Evolutionary conservation across 371 early-diverging fungal species (phyloP).

Genomic region (Apophysomyces trapeziformis): DNA sequence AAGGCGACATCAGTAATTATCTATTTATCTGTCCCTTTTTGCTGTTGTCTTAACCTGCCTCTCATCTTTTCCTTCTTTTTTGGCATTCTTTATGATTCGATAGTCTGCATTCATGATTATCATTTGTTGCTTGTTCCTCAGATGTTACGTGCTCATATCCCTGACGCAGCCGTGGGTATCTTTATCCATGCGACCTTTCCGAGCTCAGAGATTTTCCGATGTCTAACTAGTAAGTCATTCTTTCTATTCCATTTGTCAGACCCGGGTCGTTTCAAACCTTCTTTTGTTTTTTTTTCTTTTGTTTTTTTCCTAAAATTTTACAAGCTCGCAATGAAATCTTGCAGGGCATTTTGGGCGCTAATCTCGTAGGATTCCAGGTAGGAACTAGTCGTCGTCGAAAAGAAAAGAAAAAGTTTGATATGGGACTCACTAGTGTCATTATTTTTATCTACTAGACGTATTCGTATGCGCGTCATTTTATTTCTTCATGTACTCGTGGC

Average conservation of each 20-base stretch:
- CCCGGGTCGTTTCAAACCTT: background rate
- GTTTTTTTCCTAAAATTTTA: too few relatives aligned
- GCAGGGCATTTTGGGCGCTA: conserved; percentile 89
- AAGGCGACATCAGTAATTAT: conserved; percentile 81
- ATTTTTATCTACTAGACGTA: conserved; percentile 67
- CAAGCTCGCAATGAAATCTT: conserved; percentile 88
- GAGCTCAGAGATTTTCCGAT: conserved; percentile 91
- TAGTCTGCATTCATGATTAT: conserved; percentile 99
- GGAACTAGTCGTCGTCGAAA: background rate
- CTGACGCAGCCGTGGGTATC: conserved; percentile 95
- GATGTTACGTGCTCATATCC: conserved; percentile 68
- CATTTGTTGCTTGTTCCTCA: conserved; percentile 98
- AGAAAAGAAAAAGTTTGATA: too few relatives aligned
- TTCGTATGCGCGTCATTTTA: conserved; percentile 97
- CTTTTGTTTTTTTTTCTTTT: conserved; percentile 11
- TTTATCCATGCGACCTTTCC: conserved; percentile 99
- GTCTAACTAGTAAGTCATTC: conserved; percentile 59
- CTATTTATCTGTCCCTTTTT: too few relatives aligned
- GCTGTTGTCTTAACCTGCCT: too few relatives aligned
- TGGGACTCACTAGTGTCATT: background rate
- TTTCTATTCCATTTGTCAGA: too few relatives aligned
- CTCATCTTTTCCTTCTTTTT: conserved; percentile 26
- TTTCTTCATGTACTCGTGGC: conserved; percentile 89
- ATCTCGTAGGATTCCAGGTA: conserved; percentile 91
- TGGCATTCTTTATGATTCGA: conserved; percentile 56